These are phyloP conservation scores for Trichoderma polysporum DNA, from an alignment of 2,329 filamentous ascomycete genomes.

Conservation along the genomic window DNA sequence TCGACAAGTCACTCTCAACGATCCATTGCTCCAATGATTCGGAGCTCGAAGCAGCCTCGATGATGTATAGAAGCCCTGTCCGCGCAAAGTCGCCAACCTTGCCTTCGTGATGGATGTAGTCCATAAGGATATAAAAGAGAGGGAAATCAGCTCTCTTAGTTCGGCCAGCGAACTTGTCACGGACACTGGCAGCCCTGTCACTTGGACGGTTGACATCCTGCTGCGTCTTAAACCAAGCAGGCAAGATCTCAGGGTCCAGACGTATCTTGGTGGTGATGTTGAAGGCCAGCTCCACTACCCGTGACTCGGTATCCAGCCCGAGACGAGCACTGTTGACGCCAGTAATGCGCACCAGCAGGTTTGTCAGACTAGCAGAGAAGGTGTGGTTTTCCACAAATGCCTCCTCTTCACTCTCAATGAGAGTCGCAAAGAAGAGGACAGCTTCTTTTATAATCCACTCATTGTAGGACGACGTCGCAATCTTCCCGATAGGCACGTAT, in stretches of 20 bases:
- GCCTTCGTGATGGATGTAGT: constrained; percentile 95
- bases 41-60: constrained; percentile 86
- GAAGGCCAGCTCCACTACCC: constrained; percentile 90
- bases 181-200: constrained; percentile 48
- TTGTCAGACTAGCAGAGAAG: constrained; percentile 85
- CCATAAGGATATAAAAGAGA: constrained; percentile 90
- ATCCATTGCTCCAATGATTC: constrained; percentile 89
- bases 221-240: constrained; percentile 81
- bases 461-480: constrained; percentile 80
- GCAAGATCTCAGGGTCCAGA: constrained; percentile 79
- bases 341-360: constrained; percentile 76
- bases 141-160: constrained; percentile 93
- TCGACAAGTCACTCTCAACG: constrained; percentile 93
- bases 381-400: constrained; percentile 83
- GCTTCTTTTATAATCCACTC: constrained; percentile 83
- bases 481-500: constrained; percentile 85
- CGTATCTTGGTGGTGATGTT: constrained; percentile 96
- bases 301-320: constrained; percentile 77
- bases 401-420: constrained; percentile 96
- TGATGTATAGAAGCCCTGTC: constrained; percentile 91
- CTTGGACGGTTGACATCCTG: constrained; percentile 41
- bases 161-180: constrained; percentile 78
- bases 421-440: constrained; percentile 81
- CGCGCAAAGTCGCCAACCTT: constrained; percentile 93
- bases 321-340: constrained; percentile 71